Percentiles rank a stretch among this genome's conserved stretches.
Conservation (phyloP, 306 rosid species). For the Mucuna pruriens region DNA sequence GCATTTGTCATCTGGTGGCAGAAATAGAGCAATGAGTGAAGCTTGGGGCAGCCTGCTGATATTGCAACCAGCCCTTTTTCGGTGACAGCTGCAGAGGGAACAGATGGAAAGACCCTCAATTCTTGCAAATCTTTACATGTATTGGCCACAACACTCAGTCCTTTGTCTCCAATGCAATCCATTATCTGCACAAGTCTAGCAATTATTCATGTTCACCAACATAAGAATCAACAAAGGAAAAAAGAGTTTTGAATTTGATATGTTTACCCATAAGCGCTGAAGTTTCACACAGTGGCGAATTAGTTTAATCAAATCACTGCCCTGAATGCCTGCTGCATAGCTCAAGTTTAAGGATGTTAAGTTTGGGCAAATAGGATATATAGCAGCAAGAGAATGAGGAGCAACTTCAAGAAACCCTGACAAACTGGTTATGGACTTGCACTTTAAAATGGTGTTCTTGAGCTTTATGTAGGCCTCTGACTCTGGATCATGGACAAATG, state of each 20-base stretch:
- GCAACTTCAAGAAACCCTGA: slow-evolving; percentile 87
- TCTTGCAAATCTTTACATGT: slow-evolving; percentile 86
- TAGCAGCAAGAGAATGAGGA: slow-evolving; percentile 65
- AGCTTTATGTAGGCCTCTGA: slow-evolving; percentile 57
- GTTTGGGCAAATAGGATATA: slow-evolving; percentile 70
- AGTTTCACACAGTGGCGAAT: slow-evolving; percentile 66
- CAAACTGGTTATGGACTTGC: slow-evolving; percentile 76
- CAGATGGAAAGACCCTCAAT: slow-evolving; percentile 89
- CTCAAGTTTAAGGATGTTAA: slow-evolving; percentile 85
- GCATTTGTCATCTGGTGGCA: slow-evolving; percentile 98
- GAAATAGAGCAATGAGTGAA: slow-evolving; percentile 81
- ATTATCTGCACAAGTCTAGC: slow-evolving; percentile 58
- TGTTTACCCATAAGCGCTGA: slow-evolving; percentile 84
- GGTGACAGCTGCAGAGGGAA: slow-evolving; percentile 56
- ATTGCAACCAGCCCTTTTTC: slow-evolving; percentile 87
- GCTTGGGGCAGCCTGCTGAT: slow-evolving; percentile 83
- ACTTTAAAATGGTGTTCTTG: slow-evolving; percentile 52
- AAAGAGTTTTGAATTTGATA: neutral
- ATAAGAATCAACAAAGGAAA: neutral
- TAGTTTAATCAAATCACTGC: slow-evolving; percentile 62
- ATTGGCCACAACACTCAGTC: slow-evolving; percentile 73
- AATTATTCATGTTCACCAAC: slow-evolving; percentile 15
- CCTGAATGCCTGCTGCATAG: slow-evolving; percentile 79
- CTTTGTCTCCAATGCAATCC: slow-evolving; percentile 87
- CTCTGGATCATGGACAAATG: slow-evolving; percentile 57